These are phyloP conservation scores for Paratinospora sagittata DNA, from an alignment of 164 flowering plant genomes.

Conservation along the genomic window DNA sequence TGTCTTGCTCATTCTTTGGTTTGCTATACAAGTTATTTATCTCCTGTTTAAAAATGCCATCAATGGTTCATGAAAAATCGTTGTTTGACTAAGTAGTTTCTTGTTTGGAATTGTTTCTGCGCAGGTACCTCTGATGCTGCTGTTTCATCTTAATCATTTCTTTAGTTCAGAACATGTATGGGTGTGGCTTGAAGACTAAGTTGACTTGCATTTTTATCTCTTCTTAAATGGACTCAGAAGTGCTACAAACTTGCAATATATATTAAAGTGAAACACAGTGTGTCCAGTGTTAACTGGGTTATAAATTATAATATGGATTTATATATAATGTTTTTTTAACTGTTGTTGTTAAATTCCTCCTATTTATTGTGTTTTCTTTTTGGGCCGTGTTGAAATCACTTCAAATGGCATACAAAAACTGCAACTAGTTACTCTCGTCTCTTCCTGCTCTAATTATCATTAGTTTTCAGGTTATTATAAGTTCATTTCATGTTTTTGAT, in stretches of 20 bases:
- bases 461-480: too few relatives aligned
- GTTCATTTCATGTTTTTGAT: too few relatives aligned
- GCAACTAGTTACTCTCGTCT: too few relatives aligned
- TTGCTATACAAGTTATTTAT: not conserved
- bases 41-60: not conserved
- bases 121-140: not conserved
- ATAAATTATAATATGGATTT: too few relatives aligned
- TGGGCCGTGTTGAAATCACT: not conserved
- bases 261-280: not conserved
- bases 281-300: not conserved
- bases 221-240: not conserved
- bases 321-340: not conserved
- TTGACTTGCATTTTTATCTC: not conserved
- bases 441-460: too few relatives aligned
- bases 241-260: not conserved
- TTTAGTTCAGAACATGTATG: not conserved
- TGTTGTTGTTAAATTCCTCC: not conserved
- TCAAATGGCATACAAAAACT: not conserved
- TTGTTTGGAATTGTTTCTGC: not conserved
- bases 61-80: not conserved
- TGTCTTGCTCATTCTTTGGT: too few relatives aligned
- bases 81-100: not conserved
- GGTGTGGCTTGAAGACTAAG: not conserved
- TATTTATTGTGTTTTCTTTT: not conserved
- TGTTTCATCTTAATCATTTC: not conserved